Evolutionary conservation across 768 basidiomycete species (phyloP).

Genomic region (Xerocomus spinulosus): DNA sequence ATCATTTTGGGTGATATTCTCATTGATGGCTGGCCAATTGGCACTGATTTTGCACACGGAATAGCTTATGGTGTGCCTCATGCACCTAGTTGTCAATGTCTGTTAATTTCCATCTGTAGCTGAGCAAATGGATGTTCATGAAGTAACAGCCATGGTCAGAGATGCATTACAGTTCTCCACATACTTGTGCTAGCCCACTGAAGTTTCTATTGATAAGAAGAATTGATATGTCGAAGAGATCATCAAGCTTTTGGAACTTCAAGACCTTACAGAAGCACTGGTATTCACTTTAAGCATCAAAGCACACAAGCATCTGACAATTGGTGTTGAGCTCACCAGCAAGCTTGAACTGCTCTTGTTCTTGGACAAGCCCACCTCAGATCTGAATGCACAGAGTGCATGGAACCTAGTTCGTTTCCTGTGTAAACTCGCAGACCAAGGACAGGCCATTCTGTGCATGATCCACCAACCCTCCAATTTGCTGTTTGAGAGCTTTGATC

Average conservation of each 20-base stretch:
- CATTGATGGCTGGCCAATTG: slow-evolving; percentile 60
- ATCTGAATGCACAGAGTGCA: slow-evolving; percentile 61
- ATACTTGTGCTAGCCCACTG: slow-evolving; percentile 71
- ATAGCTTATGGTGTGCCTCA: slow-evolving; percentile 65
- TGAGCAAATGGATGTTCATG: slow-evolving; percentile 86
- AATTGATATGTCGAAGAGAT: slow-evolving; percentile 77
- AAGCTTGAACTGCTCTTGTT: slow-evolving; percentile 38
- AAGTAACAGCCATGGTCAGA: slow-evolving; percentile 76
- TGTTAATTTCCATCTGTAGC: slow-evolving; percentile 36
- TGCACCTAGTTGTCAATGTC: slow-evolving; percentile 19
- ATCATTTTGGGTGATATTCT: slow-evolving; percentile 59
- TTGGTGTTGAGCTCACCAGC: slow-evolving; percentile 89
- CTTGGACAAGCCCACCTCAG: slow-evolving; percentile 48
- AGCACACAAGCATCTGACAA: slow-evolving; percentile 81
- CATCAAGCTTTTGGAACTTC: slow-evolving; percentile 78
- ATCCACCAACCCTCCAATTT: slow-evolving; percentile 87
- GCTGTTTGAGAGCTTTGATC: slow-evolving; percentile 83
- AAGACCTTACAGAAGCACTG: slow-evolving; percentile 78
- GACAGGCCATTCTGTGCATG: slow-evolving; percentile 87
- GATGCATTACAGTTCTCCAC: slow-evolving; percentile 86
- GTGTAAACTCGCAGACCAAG: slow-evolving; percentile 76
- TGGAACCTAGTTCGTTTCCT: slow-evolving; percentile 82
- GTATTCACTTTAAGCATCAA: slow-evolving; percentile 66
- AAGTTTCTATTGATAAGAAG: slow-evolving; percentile 67
- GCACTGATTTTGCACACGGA: slow-evolving; percentile 55